Evolutionary conservation across 352 stramenopile species (phyloP).

Genomic region (Phytopythium sindhum): DNA sequence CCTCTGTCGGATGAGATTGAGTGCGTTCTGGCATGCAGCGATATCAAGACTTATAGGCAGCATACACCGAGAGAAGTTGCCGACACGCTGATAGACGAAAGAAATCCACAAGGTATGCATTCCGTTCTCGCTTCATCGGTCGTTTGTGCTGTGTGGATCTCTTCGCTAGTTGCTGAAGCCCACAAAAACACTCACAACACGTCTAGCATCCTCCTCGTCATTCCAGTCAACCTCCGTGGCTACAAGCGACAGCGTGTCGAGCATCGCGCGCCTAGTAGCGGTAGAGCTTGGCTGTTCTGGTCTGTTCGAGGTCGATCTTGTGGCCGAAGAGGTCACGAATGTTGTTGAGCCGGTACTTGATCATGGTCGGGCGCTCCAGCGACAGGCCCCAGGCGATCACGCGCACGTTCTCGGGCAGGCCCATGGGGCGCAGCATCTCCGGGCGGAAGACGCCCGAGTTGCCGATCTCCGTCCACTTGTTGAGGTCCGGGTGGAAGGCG

Average conservation of each 20-base stretch:
- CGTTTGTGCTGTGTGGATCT: not conserved
- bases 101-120: conserved; percentile 9
- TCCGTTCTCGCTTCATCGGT: not conserved
- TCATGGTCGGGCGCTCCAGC: conserved; percentile 99
- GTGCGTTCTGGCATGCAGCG: not conserved
- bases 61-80: not conserved
- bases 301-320: conserved; percentile 98
- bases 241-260: not conserved
- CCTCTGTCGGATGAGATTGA: not conserved
- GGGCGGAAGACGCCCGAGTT: conserved; percentile 99
- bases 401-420: conserved; percentile 97
- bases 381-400: conserved; percentile 99
- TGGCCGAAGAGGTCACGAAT: conserved; percentile 99
- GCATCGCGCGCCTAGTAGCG: conserved; percentile 49
- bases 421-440: conserved; percentile 99
- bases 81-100: conserved; percentile 4
- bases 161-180: not conserved
- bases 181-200: conserved; percentile 11
- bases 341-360: conserved; percentile 99
- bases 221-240: not conserved
- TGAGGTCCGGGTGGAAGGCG: conserved; percentile 99
- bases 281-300: conserved; percentile 89
- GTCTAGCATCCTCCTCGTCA: conserved; percentile 7
- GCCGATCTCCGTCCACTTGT: conserved; percentile 99
- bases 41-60: not conserved